Percentiles rank a stretch among this genome's conserved stretches.
phyloP scores from a whole-genome alignment of 495 filamentous ascomycete species.

The Annulohypoxylon maeteangense region DNA sequence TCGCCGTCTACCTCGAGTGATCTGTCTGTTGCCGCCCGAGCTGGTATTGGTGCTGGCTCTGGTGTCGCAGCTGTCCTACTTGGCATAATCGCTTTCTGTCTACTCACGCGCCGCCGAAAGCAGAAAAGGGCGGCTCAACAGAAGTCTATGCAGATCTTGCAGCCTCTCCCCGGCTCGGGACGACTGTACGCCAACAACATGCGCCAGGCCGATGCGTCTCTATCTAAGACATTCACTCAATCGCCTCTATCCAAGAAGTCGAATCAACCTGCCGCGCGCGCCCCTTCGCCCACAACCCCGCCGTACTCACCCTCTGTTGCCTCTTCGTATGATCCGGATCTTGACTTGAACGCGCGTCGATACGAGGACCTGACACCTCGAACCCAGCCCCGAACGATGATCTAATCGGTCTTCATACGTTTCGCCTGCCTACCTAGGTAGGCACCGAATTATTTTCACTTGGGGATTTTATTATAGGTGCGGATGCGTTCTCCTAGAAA shows the following conservation, averaged over 20 bases:
- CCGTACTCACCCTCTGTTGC: slow-evolving; percentile 33
- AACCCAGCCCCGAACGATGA: slow-evolving; percentile 56
- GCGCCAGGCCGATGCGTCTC: slow-evolving; percentile 17
- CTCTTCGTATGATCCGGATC: slow-evolving; percentile 43
- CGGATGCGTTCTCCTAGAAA: slow-evolving; percentile 4
- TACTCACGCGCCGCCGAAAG: slow-evolving; percentile 49
- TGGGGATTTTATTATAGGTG: slow-evolving; percentile 9
- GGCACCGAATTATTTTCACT: slow-evolving; percentile 5
- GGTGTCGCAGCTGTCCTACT: slow-evolving; percentile 49
- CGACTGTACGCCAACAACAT: slow-evolving; percentile 48
- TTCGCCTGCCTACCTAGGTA: not conserved
- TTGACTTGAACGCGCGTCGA: slow-evolving; percentile 55
- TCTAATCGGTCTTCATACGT: slow-evolving; percentile 42
- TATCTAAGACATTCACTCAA: slow-evolving; percentile 36
- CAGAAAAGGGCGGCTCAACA: slow-evolving; percentile 32
- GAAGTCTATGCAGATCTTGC: slow-evolving; percentile 53
- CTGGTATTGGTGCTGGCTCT: slow-evolving; percentile 57
- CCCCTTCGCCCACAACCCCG: slow-evolving; percentile 20
- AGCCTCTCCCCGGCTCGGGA: slow-evolving; percentile 53
- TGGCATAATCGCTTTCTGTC: slow-evolving; percentile 40
- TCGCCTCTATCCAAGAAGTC: not conserved
- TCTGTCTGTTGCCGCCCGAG: slow-evolving; percentile 51
- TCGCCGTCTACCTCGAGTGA: slow-evolving; percentile 16
- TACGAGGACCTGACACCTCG: slow-evolving; percentile 61
- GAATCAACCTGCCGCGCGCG: not conserved